Evolutionary conservation across 2,329 filamentous ascomycete genomes (phyloP).

Genomic region (Chalara sp.): DNA sequence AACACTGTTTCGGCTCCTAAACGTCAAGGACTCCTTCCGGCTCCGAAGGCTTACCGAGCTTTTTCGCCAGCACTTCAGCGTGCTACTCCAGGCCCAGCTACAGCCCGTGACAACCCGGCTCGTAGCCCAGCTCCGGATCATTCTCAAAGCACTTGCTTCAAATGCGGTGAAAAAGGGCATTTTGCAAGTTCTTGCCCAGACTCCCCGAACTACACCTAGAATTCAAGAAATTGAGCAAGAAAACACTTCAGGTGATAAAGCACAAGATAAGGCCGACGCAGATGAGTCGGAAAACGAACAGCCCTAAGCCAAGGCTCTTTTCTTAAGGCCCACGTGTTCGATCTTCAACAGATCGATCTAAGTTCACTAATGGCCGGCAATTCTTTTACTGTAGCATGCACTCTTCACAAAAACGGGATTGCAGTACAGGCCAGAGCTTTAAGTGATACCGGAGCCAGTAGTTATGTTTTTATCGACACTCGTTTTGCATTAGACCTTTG

Average conservation of each 20-base stretch:
- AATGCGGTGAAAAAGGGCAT: not conserved
- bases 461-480: too few species aligned
- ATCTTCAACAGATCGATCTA: not conserved
- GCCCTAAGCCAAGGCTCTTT: not conserved
- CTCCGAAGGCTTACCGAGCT: too few species aligned
- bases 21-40: too few species aligned
- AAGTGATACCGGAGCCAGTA: too few species aligned
- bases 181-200: not conserved
- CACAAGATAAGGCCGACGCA: not conserved
- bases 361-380: too few species aligned
- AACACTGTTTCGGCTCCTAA: too few species aligned
- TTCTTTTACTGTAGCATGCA: not conserved
- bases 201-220: not conserved
- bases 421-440: too few species aligned
- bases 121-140: not conserved
- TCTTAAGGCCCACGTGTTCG: not conserved
- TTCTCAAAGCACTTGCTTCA: not conserved
- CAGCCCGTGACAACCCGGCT: not conserved
- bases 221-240: not conserved
- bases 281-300: not conserved
- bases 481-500: too few species aligned
- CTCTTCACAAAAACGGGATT: not conserved
- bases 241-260: not conserved
- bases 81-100: too few species aligned
- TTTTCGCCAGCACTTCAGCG: too few species aligned